These are phyloP conservation scores for Vigna radiata DNA, from an alignment of 306 rosid genomes.

Conservation along the genomic window DNA sequence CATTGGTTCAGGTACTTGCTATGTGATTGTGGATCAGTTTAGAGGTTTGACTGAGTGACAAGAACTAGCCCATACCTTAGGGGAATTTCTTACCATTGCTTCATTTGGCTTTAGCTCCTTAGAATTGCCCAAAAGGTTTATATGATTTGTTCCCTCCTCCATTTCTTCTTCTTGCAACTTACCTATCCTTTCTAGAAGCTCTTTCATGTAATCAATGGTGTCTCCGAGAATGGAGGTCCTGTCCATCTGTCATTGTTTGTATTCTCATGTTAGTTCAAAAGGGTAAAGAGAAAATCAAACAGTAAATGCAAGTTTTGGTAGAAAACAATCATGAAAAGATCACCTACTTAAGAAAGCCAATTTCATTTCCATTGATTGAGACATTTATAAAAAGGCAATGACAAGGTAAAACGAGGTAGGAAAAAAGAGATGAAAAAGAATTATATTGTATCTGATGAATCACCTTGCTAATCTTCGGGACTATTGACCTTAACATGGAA, in stretches of 20 bases:
- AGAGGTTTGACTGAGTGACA: slow-evolving; percentile 2
- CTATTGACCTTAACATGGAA: slow-evolving; percentile 92
- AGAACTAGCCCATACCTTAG: slow-evolving; percentile 67
- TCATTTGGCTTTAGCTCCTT: slow-evolving; percentile 78
- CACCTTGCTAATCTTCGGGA: slow-evolving; percentile 96
- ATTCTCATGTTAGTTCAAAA: slow-evolving; percentile 39
- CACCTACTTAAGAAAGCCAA: slow-evolving; percentile 18
- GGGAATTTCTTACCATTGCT: slow-evolving; percentile 77
- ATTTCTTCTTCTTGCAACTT: slow-evolving; percentile 78
- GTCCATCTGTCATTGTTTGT: slow-evolving; percentile 72
- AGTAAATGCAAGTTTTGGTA: slow-evolving; percentile 7
- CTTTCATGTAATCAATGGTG: slow-evolving; percentile 95
- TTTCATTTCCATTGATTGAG: slow-evolving; percentile 18
- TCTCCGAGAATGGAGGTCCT: slow-evolving; percentile 99
- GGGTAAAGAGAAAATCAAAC: slow-evolving; percentile 21
- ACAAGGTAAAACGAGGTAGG: background rate
- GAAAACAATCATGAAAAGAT: slow-evolving; percentile 29
- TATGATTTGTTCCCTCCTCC: slow-evolving; percentile 59
- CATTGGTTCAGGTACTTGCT: slow-evolving; percentile 13
- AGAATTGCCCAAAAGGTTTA: slow-evolving; percentile 59
- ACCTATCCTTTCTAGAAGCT: slow-evolving; percentile 85
- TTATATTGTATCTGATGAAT: slow-evolving; percentile 23
- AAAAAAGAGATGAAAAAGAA: background rate
- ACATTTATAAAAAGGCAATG: slow-evolving; percentile 18
- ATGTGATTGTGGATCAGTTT: slow-evolving; percentile 18